Evolutionary conservation across 2,329 filamentous ascomycete species (phyloP).

Genomic region (Verticillium albo-atrum): DNA sequence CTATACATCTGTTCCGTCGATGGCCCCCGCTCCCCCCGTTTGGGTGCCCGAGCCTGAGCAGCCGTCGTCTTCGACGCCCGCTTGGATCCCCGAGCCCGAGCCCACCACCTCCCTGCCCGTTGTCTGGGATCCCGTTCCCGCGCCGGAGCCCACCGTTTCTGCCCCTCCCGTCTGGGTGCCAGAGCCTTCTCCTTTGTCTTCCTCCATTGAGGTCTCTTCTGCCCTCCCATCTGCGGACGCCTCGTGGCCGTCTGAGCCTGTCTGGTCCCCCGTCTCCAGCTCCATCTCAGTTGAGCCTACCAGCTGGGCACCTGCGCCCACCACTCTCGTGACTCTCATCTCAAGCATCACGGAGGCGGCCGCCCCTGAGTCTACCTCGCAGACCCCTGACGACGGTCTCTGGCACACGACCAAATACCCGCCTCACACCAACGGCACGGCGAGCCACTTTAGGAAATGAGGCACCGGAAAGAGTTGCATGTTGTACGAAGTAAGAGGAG

Average conservation of each 20-base stretch:
- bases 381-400: constrained; percentile 34
- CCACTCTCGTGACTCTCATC: constrained; percentile 13
- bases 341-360: constrained; percentile 9
- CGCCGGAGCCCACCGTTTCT: background rate
- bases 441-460: constrained; percentile 5
- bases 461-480: background rate
- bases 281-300: constrained; percentile 3
- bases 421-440: constrained; percentile 38
- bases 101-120: background rate
- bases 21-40: background rate
- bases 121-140: background rate
- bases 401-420: constrained; percentile 42
- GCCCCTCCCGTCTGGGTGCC: background rate
- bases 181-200: background rate
- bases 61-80: background rate
- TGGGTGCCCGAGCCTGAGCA: background rate
- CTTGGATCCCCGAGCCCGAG: background rate
- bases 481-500: background rate
- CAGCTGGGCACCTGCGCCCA: constrained; percentile 3
- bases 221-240: background rate
- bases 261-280: background rate
- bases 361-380: constrained; percentile 15
- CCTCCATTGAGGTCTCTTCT: background rate
- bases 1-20: background rate
- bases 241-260: background rate